phyloP scores from a whole-genome alignment of 768 basidiomycete species.

The Tylopilus sp. region DNA sequence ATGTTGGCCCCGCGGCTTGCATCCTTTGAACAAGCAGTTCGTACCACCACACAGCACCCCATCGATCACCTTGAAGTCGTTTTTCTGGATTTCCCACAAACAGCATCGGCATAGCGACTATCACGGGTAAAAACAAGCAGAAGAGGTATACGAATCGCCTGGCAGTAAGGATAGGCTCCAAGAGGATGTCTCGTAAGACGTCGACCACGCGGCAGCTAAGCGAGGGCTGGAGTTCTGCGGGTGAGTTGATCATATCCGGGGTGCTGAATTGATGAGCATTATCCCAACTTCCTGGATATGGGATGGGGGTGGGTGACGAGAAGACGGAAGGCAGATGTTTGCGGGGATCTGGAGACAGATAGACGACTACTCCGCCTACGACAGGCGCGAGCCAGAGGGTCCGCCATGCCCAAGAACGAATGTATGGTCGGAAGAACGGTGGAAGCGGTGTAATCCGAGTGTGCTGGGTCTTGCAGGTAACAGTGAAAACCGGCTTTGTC shows the following conservation, averaged over 20 bases:
- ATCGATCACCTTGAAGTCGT: conserved; percentile 66
- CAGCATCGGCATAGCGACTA: conserved; percentile 81
- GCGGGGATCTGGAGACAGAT: conserved; percentile 40
- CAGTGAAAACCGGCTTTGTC: conserved; percentile 26
- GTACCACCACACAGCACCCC: conserved; percentile 99
- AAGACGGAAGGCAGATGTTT: conserved; percentile 47
- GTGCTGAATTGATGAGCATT: conserved; percentile 16
- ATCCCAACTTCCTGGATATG: conserved; percentile 29
- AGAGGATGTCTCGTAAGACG: conserved; percentile 56
- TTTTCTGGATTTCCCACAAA: conserved; percentile 58
- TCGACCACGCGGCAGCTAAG: conserved; percentile 41
- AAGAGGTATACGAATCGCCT: conserved; percentile 81
- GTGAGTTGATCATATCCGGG: conserved; percentile 54
- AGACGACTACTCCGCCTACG: conserved; percentile 52
- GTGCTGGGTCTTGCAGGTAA: conserved; percentile 2
- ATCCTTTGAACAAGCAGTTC: conserved; percentile 82
- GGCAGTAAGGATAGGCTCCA: conserved; percentile 85
- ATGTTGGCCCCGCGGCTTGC: conserved; percentile 94
- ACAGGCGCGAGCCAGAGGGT: conserved; percentile 55
- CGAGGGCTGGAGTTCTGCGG: conserved; percentile 56
- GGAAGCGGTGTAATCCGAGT: conserved; percentile 11
- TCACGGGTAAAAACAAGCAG: conserved; percentile 82
- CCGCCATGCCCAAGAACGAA: conserved; percentile 28
- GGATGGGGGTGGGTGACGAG: conserved; percentile 47
- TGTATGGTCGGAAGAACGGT: conserved; percentile 18